These are phyloP conservation scores for Martensiomyces pterosporus DNA, from an alignment of 192 early-diverging fungal genomes.

Conservation along the genomic window DNA sequence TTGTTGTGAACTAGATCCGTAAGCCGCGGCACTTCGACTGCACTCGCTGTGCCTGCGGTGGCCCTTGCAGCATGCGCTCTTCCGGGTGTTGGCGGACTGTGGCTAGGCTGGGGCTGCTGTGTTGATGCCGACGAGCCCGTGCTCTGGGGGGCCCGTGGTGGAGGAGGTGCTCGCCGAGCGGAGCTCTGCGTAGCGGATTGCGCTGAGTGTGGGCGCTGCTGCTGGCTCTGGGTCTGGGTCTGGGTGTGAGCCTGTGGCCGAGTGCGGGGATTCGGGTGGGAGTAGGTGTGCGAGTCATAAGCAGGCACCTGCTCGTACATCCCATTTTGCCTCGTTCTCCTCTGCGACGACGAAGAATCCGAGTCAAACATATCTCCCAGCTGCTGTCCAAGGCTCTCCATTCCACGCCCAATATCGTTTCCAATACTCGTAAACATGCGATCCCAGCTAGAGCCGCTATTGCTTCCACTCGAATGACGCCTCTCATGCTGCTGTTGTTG, in stretches of 20 bases:
- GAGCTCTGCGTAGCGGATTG: conserved; percentile 4
- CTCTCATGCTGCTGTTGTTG: conserved; percentile 7
- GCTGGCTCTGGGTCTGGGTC: neutral
- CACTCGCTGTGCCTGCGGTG: neutral
- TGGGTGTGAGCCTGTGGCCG: conserved; percentile 12
- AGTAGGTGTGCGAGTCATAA: conserved; percentile 19
- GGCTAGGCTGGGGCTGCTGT: too few species aligned
- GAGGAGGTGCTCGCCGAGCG: neutral
- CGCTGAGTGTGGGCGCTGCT: conserved; percentile 13
- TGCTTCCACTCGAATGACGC: neutral
- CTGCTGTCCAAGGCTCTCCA: conserved; percentile 27
- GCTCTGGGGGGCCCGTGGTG: neutral
- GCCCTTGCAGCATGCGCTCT: neutral
- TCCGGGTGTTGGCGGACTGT: neutral
- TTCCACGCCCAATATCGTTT: conserved; percentile 36
- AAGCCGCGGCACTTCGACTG: conserved; percentile 13
- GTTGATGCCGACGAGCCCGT: too few species aligned
- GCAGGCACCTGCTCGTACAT: neutral
- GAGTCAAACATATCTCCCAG: conserved; percentile 16
- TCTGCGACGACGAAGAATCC: too few species aligned
- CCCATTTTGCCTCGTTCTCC: too few species aligned
- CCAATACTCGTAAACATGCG: conserved; percentile 42
- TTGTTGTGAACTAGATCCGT: conserved; percentile 39
- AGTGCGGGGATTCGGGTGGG: conserved; percentile 9
- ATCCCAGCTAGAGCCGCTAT: conserved; percentile 24